A percentile compares a stretch with the other conserved stretches of the same genome.
These are phyloP conservation scores for Suhomyces maxii DNA, from an alignment of 1,139 yeast species.

Conservation along the genomic window DNA sequence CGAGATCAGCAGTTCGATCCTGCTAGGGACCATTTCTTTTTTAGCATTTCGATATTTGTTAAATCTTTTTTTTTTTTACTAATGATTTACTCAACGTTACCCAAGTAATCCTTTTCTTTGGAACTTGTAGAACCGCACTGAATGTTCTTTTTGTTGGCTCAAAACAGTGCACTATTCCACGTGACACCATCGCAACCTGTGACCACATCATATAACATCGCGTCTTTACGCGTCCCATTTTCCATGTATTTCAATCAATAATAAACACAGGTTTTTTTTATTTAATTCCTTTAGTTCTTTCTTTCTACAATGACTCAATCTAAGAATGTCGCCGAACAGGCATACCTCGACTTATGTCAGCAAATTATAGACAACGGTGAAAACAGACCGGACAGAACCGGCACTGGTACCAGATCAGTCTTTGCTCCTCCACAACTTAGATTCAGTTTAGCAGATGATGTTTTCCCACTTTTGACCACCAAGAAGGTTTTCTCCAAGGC, in stretches of 20 bases:
- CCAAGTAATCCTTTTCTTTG: not conserved
- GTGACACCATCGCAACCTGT: not conserved
- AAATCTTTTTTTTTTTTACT: constrained; percentile 7
- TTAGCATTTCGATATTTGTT: no score
- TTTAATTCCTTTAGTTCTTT: not conserved
- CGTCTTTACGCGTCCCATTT: constrained; percentile 3
- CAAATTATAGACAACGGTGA: constrained; percentile 83
- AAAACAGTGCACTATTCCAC: not conserved
- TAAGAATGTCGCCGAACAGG: constrained; percentile 67
- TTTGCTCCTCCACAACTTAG: constrained; percentile 97
- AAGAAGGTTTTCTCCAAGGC: constrained; percentile 90
- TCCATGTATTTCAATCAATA: not conserved
- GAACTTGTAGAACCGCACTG: no score
- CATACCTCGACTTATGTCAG: constrained; percentile 79
- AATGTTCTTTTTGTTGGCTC: no score
- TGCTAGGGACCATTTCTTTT: constrained; percentile 67
- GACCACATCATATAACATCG: not conserved
- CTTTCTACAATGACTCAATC: constrained; percentile 16
- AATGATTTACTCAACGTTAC: not conserved
- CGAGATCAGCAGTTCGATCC: constrained; percentile 86
- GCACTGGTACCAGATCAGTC: constrained; percentile 87
- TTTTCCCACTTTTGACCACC: constrained; percentile 87
- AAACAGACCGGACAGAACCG: constrained; percentile 91
- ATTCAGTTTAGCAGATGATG: constrained; percentile 68
- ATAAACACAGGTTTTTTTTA: not conserved